Percentiles rank a stretch among this genome's conserved stretches.
phyloP scores from a whole-genome alignment of 805 yeast genomes.

The Zygotorulaspora chibaensis region DNA sequence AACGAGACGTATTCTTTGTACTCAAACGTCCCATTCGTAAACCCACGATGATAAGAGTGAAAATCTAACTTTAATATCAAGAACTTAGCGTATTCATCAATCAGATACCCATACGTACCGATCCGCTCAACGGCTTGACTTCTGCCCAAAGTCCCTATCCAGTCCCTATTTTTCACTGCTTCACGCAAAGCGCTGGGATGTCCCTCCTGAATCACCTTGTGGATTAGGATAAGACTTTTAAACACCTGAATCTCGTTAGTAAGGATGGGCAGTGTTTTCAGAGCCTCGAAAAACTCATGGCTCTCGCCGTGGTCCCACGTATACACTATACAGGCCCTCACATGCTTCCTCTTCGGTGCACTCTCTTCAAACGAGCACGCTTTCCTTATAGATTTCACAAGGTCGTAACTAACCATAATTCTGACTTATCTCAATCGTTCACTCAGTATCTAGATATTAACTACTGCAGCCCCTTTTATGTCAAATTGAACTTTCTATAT shows the following conservation, averaged over 20 bases:
- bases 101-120: slow-evolving; percentile 60
- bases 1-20: slow-evolving; percentile 91
- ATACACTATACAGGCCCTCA: slow-evolving; percentile 88
- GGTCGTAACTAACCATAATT: slow-evolving; percentile 25
- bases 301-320: slow-evolving; percentile 94
- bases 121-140: slow-evolving; percentile 40
- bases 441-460: not conserved
- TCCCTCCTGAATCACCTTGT: slow-evolving; percentile 97
- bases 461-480: not conserved
- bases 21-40: slow-evolving; percentile 85
- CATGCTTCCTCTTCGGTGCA: slow-evolving; percentile 95
- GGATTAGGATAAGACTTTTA: slow-evolving; percentile 79
- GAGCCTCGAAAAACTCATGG: slow-evolving; percentile 76
- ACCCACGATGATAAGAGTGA: slow-evolving; percentile 80
- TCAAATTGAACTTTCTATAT: not conserved
- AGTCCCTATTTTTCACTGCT: slow-evolving; percentile 71
- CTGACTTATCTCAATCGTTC: no score
- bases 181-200: slow-evolving; percentile 79
- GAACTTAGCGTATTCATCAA: slow-evolving; percentile 69
- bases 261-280: slow-evolving; percentile 75
- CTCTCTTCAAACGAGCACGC: slow-evolving; percentile 83
- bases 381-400: slow-evolving; percentile 50
- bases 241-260: slow-evolving; percentile 76
- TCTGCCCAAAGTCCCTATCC: slow-evolving; percentile 70
- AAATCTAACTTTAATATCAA: slow-evolving; percentile 71